These are phyloP conservation scores for Cryptosporidium sp. DNA, from an alignment of 169 alveolate species.

Conservation along the genomic window DNA sequence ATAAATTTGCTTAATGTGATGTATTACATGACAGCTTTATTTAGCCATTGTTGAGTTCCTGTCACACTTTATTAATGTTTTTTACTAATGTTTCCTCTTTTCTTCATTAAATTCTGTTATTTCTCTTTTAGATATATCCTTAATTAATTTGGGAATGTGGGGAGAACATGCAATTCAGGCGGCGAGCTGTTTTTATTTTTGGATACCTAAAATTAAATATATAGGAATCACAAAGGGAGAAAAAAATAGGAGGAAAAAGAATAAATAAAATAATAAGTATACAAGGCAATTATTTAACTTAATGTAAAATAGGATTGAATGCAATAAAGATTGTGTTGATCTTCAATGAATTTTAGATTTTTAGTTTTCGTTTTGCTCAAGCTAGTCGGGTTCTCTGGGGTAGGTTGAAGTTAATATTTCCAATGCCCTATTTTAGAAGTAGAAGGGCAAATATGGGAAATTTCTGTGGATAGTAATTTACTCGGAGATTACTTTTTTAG, in stretches of 20 bases:
- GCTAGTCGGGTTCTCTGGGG: background rate
- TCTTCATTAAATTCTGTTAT: background rate
- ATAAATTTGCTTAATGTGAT: background rate
- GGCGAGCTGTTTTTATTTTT: conserved; percentile 6
- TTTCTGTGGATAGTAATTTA: background rate
- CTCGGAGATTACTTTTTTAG: background rate
- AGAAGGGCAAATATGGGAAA: background rate
- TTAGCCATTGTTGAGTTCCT: background rate
- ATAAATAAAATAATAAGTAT: background rate
- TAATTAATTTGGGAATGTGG: background rate
- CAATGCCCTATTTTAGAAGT: background rate
- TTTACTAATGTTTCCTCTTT: background rate
- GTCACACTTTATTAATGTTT: too few relatives aligned
- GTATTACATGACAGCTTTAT: background rate
- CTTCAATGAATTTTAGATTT: conserved; percentile 15
- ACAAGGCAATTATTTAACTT: background rate
- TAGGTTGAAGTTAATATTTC: background rate
- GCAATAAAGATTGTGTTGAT: background rate
- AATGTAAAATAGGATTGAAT: background rate
- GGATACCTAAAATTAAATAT: conserved; percentile 23
- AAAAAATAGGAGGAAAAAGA: background rate
- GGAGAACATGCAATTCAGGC: conserved; percentile 46
- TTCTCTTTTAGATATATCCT: background rate
- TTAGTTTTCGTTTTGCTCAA: conserved; percentile 1
- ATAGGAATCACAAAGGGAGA: background rate